Conservation (phyloP, 192 early-diverging fungal genomes). For the Coemansia sp. region DNA sequence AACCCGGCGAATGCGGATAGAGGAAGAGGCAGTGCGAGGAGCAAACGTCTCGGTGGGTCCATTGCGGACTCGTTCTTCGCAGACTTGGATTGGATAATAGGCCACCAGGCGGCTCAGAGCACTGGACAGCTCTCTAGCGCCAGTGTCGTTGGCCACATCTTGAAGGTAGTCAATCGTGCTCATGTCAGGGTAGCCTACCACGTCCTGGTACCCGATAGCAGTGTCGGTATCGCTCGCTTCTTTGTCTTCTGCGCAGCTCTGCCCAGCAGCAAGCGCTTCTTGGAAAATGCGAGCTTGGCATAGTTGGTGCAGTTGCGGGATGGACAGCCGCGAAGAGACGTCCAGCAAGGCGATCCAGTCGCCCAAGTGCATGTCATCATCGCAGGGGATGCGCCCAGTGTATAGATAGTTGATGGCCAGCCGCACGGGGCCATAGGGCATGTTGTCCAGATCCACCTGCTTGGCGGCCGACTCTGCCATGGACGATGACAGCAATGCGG, state of each 20-base stretch:
- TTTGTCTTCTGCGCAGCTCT: not conserved
- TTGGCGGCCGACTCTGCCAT: constrained; percentile 38
- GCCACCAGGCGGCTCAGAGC: constrained; percentile 29
- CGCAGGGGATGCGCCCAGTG: constrained; percentile 17
- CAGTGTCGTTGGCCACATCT: constrained; percentile 26
- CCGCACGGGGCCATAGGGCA: constrained; percentile 48
- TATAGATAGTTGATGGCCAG: constrained; percentile 43
- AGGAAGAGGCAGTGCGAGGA: not conserved
- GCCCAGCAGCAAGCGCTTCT: not conserved
- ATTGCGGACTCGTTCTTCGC: constrained; percentile 34
- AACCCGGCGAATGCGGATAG: constrained; percentile 4
- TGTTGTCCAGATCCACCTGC: constrained; percentile 31
- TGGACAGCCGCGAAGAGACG: constrained; percentile 38
- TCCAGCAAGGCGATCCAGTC: constrained; percentile 39
- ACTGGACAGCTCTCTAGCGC: constrained; percentile 24
- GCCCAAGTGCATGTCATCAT: constrained; percentile 7
- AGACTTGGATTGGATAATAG: constrained; percentile 32
- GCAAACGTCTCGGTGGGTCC: constrained; percentile 1
- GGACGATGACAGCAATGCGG: constrained; percentile 32
- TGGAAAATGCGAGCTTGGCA: constrained; percentile 35
- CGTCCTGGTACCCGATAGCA: not conserved
- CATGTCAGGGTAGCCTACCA: constrained; percentile 15
- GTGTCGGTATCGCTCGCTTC: not conserved
- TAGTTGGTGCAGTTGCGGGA: constrained; percentile 31
- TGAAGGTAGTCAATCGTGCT: constrained; percentile 20